Evolutionary conservation across 441 rosid genomes (phyloP).

Genomic region (Omphalea diandra): DNA sequence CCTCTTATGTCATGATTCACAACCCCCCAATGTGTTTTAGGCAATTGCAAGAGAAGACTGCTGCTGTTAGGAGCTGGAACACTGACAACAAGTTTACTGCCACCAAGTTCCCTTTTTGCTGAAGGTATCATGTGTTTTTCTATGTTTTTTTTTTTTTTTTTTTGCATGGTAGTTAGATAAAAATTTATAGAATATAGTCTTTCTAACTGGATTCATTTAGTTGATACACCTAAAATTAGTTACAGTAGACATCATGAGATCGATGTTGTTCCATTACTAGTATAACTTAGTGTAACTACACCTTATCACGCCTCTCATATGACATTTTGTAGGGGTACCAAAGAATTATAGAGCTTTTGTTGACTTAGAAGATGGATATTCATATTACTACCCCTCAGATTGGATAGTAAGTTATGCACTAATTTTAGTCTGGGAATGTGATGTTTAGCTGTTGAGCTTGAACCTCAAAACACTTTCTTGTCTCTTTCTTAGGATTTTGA

Average conservation of each 20-base stretch:
- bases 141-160: background rate
- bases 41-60: slow-evolving; percentile 58
- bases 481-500: slow-evolving; percentile 59
- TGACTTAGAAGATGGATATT: slow-evolving; percentile 72
- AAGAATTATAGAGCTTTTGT: slow-evolving; percentile 62
- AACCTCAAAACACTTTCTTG: background rate
- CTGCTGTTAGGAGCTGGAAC: slow-evolving; percentile 64
- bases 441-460: background rate
- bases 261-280: too few relatives aligned
- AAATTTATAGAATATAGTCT: background rate
- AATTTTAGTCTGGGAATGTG: background rate
- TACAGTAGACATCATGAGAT: too few relatives aligned
- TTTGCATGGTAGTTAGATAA: background rate
- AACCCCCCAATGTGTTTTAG: slow-evolving; percentile 23
- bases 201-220: too few relatives aligned
- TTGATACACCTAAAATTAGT: too few relatives aligned
- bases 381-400: slow-evolving; percentile 83
- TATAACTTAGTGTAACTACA: too few relatives aligned
- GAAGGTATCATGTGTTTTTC: slow-evolving; percentile 44
- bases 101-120: slow-evolving; percentile 54
- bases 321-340: slow-evolving; percentile 51
- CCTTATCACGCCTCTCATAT: background rate
- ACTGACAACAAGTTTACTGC: slow-evolving; percentile 45
- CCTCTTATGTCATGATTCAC: background rate
- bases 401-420: slow-evolving; percentile 66